Base-by-base conservation (phyloP, 129 eudicot genomes). In the Centaurea solstitialis region DNA sequence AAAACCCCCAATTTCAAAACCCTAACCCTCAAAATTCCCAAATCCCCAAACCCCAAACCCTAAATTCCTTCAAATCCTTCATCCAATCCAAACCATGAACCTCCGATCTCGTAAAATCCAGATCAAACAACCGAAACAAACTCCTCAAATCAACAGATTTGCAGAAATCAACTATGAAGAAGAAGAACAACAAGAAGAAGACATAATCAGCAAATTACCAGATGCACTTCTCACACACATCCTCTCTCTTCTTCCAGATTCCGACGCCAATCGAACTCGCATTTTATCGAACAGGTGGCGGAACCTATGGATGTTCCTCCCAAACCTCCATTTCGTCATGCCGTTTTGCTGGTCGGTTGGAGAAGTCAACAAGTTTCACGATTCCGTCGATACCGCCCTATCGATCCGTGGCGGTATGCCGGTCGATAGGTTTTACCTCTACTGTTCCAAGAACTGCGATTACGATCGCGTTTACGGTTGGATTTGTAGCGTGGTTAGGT, bases 401-500 rank as follows among this genome's bases (percentile, higher is more conserved):
- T 57, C 78, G 28, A 15, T 76, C 70, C 86, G 86, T 15, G 78
- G 33, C 1, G 39, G 57, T 82, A 82, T 61, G 57, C 72, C 67
- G 1, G 39, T 70, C 11, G 30, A 64, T 11, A 82, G 20, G 20
- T 82, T 76, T n/a, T 38, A 15, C 70, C 74, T 82, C 5, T 40
- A 57, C 73, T 77, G 77, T 38, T 62, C 78, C 20, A 61, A 61
- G 61, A 10, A 23, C 2, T 82, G 82, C 10, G 39, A 82, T 76
- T 77, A 76, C n/a, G 9, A 41, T 28, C 86, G 78, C 70, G 73
- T 82, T 76, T 62, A 41, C 28, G 28, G 30, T 12, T 82, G n/a
- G 26, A 9, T 82, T 70, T 61, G 67, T 28, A 43, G 7, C 1
- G 28, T 57, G 30, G 68, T 76, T 28, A 6, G 40, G 13, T 68